These are phyloP conservation scores for Pichia manshurica DNA, from an alignment of 805 yeast genomes.

Conservation along the genomic window DNA sequence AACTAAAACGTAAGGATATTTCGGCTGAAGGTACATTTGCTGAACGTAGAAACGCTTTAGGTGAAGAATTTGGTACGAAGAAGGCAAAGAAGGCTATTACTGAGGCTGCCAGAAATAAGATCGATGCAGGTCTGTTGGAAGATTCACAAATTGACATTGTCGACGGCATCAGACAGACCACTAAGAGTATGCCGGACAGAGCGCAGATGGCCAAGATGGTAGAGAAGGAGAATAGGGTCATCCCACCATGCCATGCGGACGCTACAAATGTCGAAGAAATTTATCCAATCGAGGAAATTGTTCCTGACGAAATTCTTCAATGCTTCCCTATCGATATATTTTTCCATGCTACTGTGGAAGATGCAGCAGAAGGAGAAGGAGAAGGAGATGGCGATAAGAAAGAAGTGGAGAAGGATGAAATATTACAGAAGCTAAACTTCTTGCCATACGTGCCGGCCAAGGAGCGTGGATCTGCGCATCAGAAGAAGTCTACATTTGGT, in stretches of 20 bases:
- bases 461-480: conserved; percentile 16
- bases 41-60: conserved; percentile 71
- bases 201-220: conserved; percentile 53
- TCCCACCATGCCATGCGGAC: conserved; percentile 67
- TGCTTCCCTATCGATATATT: conserved; percentile 60
- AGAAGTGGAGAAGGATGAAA: conserved; percentile 42
- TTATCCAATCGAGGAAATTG: conserved; percentile 66
- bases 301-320: conserved; percentile 60
- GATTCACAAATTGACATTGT: conserved; percentile 70
- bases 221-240: conserved; percentile 66
- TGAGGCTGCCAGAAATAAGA: conserved; percentile 73
- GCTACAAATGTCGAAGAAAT: conserved; percentile 83
- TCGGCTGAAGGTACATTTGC: conserved; percentile 10
- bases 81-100: conserved; percentile 88
- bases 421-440: conserved; percentile 18
- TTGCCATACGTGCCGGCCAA: conserved; percentile 9
- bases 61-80: conserved; percentile 96
- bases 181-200: conserved; percentile 68
- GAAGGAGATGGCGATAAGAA: conserved; percentile 34
- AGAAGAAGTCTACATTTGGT: conserved; percentile 30
- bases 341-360: conserved; percentile 29
- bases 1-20: conserved; percentile 10
- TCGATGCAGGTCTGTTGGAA: conserved; percentile 77
- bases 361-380: conserved; percentile 27
- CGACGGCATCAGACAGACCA: conserved; percentile 66